Evolutionary conservation across 352 stramenopile genomes (phyloP).

Genomic region (Saprolegnia parasitica): DNA sequence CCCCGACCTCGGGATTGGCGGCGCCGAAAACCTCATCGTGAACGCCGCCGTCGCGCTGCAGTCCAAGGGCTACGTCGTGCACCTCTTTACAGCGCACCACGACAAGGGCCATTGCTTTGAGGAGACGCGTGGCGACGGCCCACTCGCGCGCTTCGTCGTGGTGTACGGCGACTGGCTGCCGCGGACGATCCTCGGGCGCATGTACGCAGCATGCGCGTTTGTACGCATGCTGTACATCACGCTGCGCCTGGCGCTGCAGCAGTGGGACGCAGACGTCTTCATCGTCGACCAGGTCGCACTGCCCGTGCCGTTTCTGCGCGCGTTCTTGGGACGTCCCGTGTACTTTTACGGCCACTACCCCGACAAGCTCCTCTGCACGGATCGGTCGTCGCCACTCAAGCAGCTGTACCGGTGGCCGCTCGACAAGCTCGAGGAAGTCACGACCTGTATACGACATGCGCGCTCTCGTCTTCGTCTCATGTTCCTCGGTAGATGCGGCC

Average conservation of each 20-base stretch:
- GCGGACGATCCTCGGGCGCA: slow-evolving; percentile 73
- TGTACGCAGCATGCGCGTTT: slow-evolving; percentile 91
- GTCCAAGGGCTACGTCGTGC: slow-evolving; percentile 72
- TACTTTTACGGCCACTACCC: slow-evolving; percentile 99
- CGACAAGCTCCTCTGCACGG: slow-evolving; percentile 92
- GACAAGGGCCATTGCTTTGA: slow-evolving; percentile 93
- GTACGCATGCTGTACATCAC: slow-evolving; percentile 93
- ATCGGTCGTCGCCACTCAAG: slow-evolving; percentile 63
- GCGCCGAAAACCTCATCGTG: slow-evolving; percentile 92
- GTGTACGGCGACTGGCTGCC: slow-evolving; percentile 94
- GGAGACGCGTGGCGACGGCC: slow-evolving; percentile 81
- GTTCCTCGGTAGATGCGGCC: slow-evolving; percentile 29
- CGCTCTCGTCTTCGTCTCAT: not conserved
- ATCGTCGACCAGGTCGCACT: slow-evolving; percentile 82
- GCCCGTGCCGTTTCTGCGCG: slow-evolving; percentile 65
- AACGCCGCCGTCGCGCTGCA: slow-evolving; percentile 87
- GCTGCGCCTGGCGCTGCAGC: slow-evolving; percentile 41
- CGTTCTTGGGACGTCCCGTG: slow-evolving; percentile 68
- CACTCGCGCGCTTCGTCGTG: slow-evolving; percentile 69
- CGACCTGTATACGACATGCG: slow-evolving; percentile 30
- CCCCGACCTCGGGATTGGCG: slow-evolving; percentile 97
- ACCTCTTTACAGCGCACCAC: slow-evolving; percentile 96
- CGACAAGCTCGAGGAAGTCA: slow-evolving; percentile 92
- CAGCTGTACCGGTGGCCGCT: slow-evolving; percentile 88
- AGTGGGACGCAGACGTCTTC: slow-evolving; percentile 60